Conservation (phyloP, 2,329 filamentous ascomycete species). For the Penicillium sp. region DNA sequence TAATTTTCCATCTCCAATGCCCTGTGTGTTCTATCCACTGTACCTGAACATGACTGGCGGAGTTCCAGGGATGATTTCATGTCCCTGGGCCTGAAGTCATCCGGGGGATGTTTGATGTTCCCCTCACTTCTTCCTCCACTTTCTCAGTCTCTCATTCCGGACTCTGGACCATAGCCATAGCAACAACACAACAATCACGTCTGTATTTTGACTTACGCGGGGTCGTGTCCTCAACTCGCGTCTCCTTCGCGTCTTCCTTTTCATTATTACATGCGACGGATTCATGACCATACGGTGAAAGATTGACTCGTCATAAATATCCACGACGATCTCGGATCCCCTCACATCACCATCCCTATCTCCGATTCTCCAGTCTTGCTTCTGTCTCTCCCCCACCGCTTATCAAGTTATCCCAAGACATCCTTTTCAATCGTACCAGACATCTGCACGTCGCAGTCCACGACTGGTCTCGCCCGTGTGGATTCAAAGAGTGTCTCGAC, state of each 20-base stretch:
- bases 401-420: no score
- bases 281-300: not conserved
- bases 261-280: not conserved
- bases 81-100: no score
- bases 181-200: not conserved
- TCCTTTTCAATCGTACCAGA: not conserved
- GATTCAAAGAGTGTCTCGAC: constrained; percentile 5
- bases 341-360: constrained; percentile 1
- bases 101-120: not conserved
- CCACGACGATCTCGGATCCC: not conserved
- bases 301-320: constrained; percentile 11
- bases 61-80: no score
- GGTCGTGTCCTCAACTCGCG: no score
- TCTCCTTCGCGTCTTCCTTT: not conserved
- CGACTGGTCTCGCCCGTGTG: not conserved
- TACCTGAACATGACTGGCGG: not conserved
- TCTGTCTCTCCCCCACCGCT: not conserved
- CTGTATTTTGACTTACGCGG: no score
- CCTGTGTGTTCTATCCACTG: not conserved
- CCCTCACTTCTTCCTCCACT: constrained; percentile 12
- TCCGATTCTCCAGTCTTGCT: not conserved
- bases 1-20: no score
- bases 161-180: not conserved
- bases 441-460: not conserved
- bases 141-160: constrained; percentile 17